A percentile compares a stretch with the other conserved stretches of the same genome.
Conservation (phyloP, 106 monocot species). For the Vanilla planifolia region DNA sequence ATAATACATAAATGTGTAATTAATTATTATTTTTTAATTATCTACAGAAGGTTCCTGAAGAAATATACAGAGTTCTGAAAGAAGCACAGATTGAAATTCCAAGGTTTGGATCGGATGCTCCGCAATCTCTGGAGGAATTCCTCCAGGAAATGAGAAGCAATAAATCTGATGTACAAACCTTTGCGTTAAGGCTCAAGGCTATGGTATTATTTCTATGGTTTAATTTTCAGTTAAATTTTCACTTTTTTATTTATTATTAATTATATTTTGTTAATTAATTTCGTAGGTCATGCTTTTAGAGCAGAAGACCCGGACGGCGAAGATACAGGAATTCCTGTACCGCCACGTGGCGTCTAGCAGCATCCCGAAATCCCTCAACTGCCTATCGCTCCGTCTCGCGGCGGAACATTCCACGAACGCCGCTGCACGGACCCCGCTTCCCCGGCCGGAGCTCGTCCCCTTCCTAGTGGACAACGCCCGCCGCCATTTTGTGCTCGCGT, state of each 20-base stretch:
- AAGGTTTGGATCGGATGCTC: slow-evolving; percentile 13
- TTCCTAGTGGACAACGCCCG: slow-evolving; percentile 41
- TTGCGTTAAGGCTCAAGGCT: slow-evolving; percentile 54
- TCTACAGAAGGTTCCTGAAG: slow-evolving; percentile 38
- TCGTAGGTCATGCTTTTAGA: slow-evolving; percentile 47
- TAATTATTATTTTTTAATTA: background rate
- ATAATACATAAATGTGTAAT: too few species aligned
- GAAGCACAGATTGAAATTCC: slow-evolving; percentile 11
- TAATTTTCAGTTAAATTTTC: too few species aligned
- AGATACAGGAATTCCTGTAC: slow-evolving; percentile 74
- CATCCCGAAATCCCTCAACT: slow-evolving; percentile 72
- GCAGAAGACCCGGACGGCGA: slow-evolving; percentile 52
- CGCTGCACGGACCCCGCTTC: slow-evolving; percentile 52
- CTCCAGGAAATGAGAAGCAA: slow-evolving; percentile 44
- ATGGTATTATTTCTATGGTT: slow-evolving; percentile 48
- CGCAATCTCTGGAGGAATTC: slow-evolving; percentile 55
- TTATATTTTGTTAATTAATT: background rate
- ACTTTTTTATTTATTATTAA: background rate
- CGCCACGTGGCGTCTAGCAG: slow-evolving; percentile 84
- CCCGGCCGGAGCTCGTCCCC: slow-evolving; percentile 31
- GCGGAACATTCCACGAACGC: slow-evolving; percentile 60
- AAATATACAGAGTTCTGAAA: slow-evolving; percentile 38
- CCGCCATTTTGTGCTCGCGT: slow-evolving; percentile 71
- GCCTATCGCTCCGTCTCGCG: slow-evolving; percentile 56
- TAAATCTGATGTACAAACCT: slow-evolving; percentile 42